Percentiles rank a stretch among this genome's conserved stretches.
These are phyloP conservation scores for Phytophthora capsici DNA, from an alignment of 352 stramenopile species.

Conservation along the genomic window DNA sequence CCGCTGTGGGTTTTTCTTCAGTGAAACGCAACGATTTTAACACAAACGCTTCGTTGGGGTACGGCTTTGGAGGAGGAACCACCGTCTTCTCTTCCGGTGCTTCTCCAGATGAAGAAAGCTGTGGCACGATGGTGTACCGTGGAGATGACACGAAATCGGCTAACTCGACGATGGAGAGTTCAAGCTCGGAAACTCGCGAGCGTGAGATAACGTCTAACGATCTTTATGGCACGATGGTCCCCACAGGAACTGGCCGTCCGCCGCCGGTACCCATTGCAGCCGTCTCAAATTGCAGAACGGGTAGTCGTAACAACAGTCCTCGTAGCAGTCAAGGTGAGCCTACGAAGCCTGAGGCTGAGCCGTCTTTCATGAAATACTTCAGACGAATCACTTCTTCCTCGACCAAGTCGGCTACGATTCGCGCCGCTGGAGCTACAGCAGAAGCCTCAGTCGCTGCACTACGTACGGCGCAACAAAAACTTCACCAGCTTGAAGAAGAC, in stretches of 20 bases:
- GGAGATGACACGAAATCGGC: slow-evolving; percentile 26
- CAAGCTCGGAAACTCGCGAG: slow-evolving; percentile 18
- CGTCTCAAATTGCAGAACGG: slow-evolving; percentile 24
- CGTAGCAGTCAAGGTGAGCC: slow-evolving; percentile 20
- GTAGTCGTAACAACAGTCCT: slow-evolving; percentile 23
- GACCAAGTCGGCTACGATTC: slow-evolving; percentile 30
- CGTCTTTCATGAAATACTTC: slow-evolving; percentile 90
- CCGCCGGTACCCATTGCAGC: slow-evolving; percentile 28
- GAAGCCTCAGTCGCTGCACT: slow-evolving; percentile 6
- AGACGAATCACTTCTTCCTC: slow-evolving; percentile 42
- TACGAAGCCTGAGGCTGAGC: slow-evolving; percentile 36
- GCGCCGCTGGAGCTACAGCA: slow-evolving; percentile 27
- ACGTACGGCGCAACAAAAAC: slow-evolving; percentile 47
- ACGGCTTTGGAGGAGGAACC: slow-evolving; percentile 18
- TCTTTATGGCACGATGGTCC: slow-evolving; percentile 71
- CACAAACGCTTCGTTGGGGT: slow-evolving; percentile 1
- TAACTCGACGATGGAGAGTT: slow-evolving; percentile 19
- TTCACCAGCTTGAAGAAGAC: slow-evolving; percentile 59
- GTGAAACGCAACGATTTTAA: slow-evolving; percentile 21
- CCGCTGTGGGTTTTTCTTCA: slow-evolving; percentile 40
- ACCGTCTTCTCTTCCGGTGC: slow-evolving; percentile 31
- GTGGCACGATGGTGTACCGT: slow-evolving; percentile 66
- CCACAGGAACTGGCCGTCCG: slow-evolving; percentile 22
- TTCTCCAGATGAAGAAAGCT: slow-evolving; percentile 15
- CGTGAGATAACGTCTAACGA: slow-evolving; percentile 56